Percentiles rank a stretch among this genome's conserved stretches.
phyloP scores from a whole-genome alignment of 345 rosid species.

The Gossypium sturtianum region DNA sequence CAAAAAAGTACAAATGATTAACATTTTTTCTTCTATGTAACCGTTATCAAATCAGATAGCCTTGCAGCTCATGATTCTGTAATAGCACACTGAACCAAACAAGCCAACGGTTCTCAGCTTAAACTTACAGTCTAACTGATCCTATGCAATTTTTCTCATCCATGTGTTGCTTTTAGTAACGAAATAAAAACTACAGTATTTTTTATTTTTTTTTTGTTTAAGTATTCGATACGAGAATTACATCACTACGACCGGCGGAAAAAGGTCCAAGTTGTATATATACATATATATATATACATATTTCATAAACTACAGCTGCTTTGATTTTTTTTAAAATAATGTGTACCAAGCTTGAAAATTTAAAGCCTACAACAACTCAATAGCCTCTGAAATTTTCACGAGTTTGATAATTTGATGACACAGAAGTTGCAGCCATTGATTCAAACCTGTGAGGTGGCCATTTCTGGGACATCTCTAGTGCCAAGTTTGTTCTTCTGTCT shows the following conservation, averaged over 20 bases:
- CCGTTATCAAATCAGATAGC: too few species aligned
- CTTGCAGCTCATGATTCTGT: too few species aligned
- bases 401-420: conserved; percentile 9
- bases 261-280: conserved; percentile 13
- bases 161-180: not conserved
- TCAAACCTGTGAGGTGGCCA: not conserved
- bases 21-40: too few species aligned
- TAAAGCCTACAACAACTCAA: not conserved
- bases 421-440: not conserved
- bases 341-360: conserved; percentile 13
- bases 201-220: conserved; percentile 9
- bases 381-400: not conserved
- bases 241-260: not conserved
- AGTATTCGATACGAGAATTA: conserved; percentile 31
- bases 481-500: conserved; percentile 6
- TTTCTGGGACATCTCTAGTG: not conserved
- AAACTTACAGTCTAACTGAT: too few species aligned
- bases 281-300: conserved; percentile 12
- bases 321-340: conserved; percentile 11
- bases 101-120: too few species aligned
- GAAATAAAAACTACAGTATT: conserved; percentile 17
- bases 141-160: too few species aligned
- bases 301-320: conserved; percentile 27
- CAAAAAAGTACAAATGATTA: too few species aligned
- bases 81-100: too few species aligned